Evolutionary conservation across 2,329 filamentous ascomycete genomes (phyloP), one percentile per base, ranked within the genome.

Genomic region (Pseudopyrenochaeta lycopersici): DNA sequence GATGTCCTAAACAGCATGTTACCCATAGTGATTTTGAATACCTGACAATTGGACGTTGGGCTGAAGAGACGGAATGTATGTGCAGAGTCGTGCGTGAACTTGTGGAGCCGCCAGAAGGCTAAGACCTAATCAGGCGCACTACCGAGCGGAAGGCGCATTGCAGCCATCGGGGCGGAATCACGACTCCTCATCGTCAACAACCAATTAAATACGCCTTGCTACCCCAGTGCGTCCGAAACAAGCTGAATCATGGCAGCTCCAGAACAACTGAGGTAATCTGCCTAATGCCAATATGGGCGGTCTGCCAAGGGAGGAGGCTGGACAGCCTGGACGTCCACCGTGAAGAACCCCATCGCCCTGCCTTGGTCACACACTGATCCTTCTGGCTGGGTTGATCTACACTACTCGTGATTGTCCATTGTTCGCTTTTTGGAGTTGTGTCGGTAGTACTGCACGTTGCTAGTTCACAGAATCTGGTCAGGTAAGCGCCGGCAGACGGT

Each of bases 231-330:
- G 53, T 56, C 56, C 57, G 42, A 54, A 58, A 58, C 42, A 60
- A 67, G 65, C 66, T 66, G 62, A 62, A 64, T 57, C 62, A 62
- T 48, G 51, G 29, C 55, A 53, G 29, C 49, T 36, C 29, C 45
- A 44, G 58, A 64, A 59, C 46, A 61, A 64, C 64, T 67, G 64
- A 62, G 44, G 57, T 61, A 71, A 74, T 72, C 63, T 70, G 68
- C 62, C 69, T 72, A 74, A 73, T 70, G 50, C 71, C 64, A 54
- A 67, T 59, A 63, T 64, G 69, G 68, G 56, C 50, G 32, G 46
- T 31, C 20, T 52, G 64, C 67, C 70, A 72, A 73, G 67, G 58
- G 56, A 60, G 60, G 68, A 67, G 70, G 66, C 60, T 70, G 70
- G 65, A 63, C 23, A 27, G 23, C 23, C 23, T 27, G 4, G 40